These are phyloP conservation scores for Ampelocalamus luodianensis DNA, from an alignment of 176 grass and related monocot genomes.

Conservation along the genomic window DNA sequence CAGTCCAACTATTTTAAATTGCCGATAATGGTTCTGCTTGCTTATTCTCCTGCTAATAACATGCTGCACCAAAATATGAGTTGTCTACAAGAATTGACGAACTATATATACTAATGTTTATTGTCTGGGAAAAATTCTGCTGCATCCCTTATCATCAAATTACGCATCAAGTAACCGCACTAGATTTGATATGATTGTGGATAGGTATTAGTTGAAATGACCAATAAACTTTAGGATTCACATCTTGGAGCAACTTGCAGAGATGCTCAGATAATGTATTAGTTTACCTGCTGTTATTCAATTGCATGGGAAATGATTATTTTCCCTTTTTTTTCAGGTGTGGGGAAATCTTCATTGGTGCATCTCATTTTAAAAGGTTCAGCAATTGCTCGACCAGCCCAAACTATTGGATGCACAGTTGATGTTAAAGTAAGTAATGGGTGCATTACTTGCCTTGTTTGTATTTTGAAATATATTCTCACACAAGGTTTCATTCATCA, in stretches of 20 bases:
- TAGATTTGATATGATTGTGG: constrained; percentile 11
- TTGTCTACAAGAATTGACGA: neutral
- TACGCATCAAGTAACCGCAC: neutral
- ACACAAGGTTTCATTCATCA: constrained; percentile 39
- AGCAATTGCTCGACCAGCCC: constrained; percentile 64
- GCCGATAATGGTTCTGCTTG: neutral
- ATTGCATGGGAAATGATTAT: constrained; percentile 9
- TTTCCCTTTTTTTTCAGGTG: constrained; percentile 51
- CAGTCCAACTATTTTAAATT: neutral
- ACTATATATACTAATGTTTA: neutral
- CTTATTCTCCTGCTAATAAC: neutral
- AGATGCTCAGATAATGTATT: constrained; percentile 9
- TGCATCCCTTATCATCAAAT: neutral
- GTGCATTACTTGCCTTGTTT: neutral
- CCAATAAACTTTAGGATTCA: neutral
- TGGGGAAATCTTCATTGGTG: constrained; percentile 90
- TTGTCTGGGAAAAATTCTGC: neutral
- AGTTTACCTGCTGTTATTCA: constrained; percentile 15
- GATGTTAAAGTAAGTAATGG: constrained; percentile 66
- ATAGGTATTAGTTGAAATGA: constrained; percentile 11
- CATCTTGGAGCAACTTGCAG: neutral
- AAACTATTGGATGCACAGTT: constrained; percentile 93
- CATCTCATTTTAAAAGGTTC: constrained; percentile 79
- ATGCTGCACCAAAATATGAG: neutral
- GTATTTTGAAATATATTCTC: neutral